Percentiles rank a stretch among this genome's conserved stretches.
Evolutionary conservation across 371 early-diverging fungal genomes (phyloP).

Genomic region (Mucor piriformis): DNA sequence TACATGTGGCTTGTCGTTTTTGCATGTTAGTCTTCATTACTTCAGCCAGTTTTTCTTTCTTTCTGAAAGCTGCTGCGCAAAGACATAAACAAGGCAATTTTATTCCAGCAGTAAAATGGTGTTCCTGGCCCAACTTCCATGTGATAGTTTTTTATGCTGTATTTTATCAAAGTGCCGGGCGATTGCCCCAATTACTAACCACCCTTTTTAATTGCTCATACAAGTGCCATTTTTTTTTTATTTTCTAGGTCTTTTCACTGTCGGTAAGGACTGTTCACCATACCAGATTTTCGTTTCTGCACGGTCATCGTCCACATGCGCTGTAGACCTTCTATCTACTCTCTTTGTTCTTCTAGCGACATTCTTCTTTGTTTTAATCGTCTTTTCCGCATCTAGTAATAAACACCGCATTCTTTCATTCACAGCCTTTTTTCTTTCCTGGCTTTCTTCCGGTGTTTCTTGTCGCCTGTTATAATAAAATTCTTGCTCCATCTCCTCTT

Average conservation of each 20-base stretch:
- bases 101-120: too few relatives aligned
- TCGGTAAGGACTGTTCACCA: slow-evolving; percentile 7
- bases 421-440: neutral
- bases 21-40: too few relatives aligned
- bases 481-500: slow-evolving; percentile 2
- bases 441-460: neutral
- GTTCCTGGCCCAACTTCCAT: too few relatives aligned
- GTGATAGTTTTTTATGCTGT: neutral
- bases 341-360: neutral
- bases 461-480: slow-evolving; percentile 3
- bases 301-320: neutral
- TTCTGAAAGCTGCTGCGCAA: too few relatives aligned
- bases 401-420: neutral
- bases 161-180: too few relatives aligned
- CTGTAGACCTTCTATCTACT: neutral
- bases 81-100: too few relatives aligned
- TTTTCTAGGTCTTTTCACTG: neutral
- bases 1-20: too few relatives aligned
- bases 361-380: neutral
- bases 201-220: too few relatives aligned
- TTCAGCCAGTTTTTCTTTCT: too few relatives aligned
- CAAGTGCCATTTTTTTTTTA: neutral
- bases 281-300: slow-evolving; percentile 3
- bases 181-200: too few relatives aligned
- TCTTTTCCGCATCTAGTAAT: neutral